phyloP scores from a whole-genome alignment of 371 early-diverging fungal species.

The Mortierella sp. region DNA sequence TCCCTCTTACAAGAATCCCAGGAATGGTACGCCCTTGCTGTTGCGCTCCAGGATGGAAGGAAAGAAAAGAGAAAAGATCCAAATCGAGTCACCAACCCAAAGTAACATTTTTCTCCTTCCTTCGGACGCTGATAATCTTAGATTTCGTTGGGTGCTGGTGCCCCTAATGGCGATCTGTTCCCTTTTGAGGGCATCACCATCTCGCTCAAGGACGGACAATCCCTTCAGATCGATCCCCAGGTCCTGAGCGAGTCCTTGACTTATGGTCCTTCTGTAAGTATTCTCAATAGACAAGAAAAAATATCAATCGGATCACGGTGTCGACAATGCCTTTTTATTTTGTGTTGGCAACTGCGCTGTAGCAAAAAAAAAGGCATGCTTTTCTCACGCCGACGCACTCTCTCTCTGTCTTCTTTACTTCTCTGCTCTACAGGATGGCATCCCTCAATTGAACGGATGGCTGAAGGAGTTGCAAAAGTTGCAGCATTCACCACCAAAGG shows the following conservation, averaged over 20 bases:
- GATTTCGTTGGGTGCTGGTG: constrained; percentile 81
- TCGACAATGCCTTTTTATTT: too few relatives aligned
- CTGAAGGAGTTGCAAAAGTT: constrained; percentile 70
- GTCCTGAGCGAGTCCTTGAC: constrained; percentile 64
- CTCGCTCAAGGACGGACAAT: constrained; percentile 72
- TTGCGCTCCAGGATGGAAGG: not conserved
- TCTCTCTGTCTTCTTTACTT: not conserved
- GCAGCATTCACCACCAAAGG: constrained; percentile 72
- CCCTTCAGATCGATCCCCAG: constrained; percentile 60
- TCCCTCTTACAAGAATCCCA: constrained; percentile 56
- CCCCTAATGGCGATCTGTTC: constrained; percentile 79
- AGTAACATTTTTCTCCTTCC: not conserved
- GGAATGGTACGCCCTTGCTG: constrained; percentile 56
- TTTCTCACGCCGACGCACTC: constrained; percentile 3
- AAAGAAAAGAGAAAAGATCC: too few relatives aligned
- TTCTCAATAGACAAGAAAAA: not conserved
- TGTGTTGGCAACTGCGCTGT: not conserved
- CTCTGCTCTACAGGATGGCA: constrained; percentile 64
- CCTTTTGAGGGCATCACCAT: constrained; percentile 77
- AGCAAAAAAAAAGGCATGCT: not conserved
- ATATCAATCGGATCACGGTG: too few relatives aligned
- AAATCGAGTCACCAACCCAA: not conserved
- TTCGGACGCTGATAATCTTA: constrained; percentile 29
- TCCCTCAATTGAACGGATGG: constrained; percentile 74
- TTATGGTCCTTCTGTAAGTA: constrained; percentile 69